Percentiles rank a stretch among this genome's conserved stretches.
phyloP scores from a whole-genome alignment of 495 filamentous ascomycete species.

The Neurospora sp. region DNA sequence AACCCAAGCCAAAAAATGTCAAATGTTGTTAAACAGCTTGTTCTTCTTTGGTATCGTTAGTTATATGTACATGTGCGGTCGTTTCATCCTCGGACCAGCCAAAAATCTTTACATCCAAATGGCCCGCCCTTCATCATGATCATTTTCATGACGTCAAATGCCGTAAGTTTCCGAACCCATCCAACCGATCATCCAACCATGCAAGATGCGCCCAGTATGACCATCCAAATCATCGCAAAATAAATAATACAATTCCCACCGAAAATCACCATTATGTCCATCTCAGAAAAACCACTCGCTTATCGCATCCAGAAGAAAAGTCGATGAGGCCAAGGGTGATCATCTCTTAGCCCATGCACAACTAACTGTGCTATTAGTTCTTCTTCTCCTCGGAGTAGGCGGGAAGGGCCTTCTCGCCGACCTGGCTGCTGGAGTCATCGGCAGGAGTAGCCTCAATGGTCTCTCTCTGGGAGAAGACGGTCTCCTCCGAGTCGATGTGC shows the following conservation, averaged over 20 bases:
- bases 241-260: neutral
- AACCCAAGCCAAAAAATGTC: neutral
- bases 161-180: neutral
- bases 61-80: neutral
- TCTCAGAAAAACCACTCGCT: neutral
- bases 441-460: neutral
- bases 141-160: neutral
- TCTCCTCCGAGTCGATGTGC: slow-evolving; percentile 39
- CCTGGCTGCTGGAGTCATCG: neutral
- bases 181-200: neutral
- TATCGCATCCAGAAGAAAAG: neutral
- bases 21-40: neutral
- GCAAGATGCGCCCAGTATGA: neutral
- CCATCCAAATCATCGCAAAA: neutral
- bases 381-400: neutral
- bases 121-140: neutral
- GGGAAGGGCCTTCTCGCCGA: neutral
- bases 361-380: neutral
- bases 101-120: neutral
- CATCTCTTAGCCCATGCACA: neutral
- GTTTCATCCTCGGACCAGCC: neutral
- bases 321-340: neutral
- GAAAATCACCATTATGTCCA: neutral
- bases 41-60: neutral
- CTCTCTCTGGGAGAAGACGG: slow-evolving; percentile 13